Percentiles rank a stretch among this genome's conserved stretches.
Conservation (phyloP, 164 flowering plant genomes). For the Magnolia officinalis region DNA sequence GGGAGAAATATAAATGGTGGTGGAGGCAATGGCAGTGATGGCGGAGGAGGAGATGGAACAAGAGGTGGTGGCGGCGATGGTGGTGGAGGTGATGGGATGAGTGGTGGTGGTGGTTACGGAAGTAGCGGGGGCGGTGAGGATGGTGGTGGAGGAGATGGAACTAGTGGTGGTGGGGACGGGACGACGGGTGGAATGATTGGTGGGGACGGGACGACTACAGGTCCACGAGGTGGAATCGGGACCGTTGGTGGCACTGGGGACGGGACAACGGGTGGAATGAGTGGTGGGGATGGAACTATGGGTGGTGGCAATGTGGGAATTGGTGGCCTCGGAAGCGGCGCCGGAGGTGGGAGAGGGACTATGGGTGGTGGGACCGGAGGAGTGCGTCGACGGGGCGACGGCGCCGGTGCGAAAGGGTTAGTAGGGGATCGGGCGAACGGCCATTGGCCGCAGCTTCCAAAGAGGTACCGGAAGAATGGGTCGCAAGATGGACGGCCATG, state of each 20-base stretch:
- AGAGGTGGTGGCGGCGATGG: background rate
- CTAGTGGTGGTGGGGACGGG: slow-evolving; percentile 13
- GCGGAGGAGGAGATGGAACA: slow-evolving; percentile 8
- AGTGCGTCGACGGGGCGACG: background rate
- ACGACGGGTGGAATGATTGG: slow-evolving; percentile 10
- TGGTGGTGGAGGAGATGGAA: slow-evolving; percentile 10
- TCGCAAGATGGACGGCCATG: background rate
- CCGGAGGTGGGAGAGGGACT: background rate
- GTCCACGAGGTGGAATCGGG: background rate
- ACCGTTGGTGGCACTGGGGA: background rate
- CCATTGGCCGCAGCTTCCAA: slow-evolving; percentile 12
- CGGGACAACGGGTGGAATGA: background rate
- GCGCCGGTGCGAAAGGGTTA: background rate
- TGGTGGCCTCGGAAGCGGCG: slow-evolving; percentile 2
- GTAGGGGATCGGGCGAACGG: slow-evolving; percentile 5
- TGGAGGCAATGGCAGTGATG: slow-evolving; percentile 8
- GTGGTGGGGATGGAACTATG: background rate
- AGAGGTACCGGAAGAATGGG: slow-evolving; percentile 2
- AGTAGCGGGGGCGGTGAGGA: background rate
- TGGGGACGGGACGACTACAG: background rate
- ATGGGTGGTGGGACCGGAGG: background rate
- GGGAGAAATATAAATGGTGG: slow-evolving; percentile 4
- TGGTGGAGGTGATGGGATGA: too few relatives aligned
- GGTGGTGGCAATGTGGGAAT: background rate
- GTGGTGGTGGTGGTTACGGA: slow-evolving; percentile 8